A percentile compares a stretch with the other conserved stretches of the same genome.
These are phyloP conservation scores for Kingdonia uniflora DNA, from an alignment of 164 flowering plant species.

Conservation along the genomic window DNA sequence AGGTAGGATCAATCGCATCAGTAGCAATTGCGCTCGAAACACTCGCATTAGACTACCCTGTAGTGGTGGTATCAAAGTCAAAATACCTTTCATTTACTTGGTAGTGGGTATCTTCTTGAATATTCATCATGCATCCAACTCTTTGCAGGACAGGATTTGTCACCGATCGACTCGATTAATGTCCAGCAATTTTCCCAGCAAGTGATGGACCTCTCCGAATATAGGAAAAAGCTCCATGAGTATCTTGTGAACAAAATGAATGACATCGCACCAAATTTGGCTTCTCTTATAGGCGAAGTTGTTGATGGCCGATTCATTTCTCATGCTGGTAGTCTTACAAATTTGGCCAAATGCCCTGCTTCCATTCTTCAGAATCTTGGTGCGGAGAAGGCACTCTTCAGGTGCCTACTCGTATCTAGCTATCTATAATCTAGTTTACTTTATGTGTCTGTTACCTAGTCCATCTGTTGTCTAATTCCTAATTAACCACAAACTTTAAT, in stretches of 20 bases:
- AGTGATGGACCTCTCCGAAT: constrained; percentile 87
- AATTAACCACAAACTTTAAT: no score
- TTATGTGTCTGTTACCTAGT: neutral
- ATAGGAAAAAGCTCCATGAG: constrained; percentile 75
- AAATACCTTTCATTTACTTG: no score
- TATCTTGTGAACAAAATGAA: constrained; percentile 91
- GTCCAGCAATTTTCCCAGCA: constrained; percentile 88
- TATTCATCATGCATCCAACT: no score
- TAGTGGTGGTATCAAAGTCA: no score
- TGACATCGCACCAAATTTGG: constrained; percentile 97
- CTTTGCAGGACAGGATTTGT: constrained; percentile 81
- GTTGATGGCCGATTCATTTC: constrained; percentile 96
- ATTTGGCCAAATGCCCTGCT: constrained; percentile 95
- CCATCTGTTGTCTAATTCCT: no score
- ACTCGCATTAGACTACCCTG: no score
- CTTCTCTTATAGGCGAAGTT: constrained; percentile 90
- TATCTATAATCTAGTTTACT: neutral
- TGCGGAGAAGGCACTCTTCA: constrained; percentile 98
- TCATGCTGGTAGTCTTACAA: constrained; percentile 99
- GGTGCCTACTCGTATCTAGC: constrained; percentile 28
- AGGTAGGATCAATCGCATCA: no score
- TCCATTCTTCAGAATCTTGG: constrained; percentile 99
- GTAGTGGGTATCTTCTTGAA: no score
- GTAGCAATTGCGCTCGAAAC: no score
- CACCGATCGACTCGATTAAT: constrained; percentile 81